phyloP scores from a whole-genome alignment of 1,284 basidiomycete species.

The Pseudozyma tsukubaensis region DNA sequence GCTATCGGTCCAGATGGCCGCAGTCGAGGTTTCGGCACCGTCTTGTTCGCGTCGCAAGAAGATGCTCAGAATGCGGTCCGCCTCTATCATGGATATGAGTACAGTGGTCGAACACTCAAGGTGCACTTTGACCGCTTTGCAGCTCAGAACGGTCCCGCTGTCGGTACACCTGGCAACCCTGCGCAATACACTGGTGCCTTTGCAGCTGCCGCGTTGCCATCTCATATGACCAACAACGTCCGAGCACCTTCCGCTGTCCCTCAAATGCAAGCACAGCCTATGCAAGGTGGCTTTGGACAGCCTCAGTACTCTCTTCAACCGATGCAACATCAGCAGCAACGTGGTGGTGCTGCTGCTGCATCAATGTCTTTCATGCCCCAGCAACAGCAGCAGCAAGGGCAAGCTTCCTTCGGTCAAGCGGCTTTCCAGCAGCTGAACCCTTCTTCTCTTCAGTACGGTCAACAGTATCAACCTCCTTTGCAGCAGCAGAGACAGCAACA shows the following conservation, averaged over 20 bases:
- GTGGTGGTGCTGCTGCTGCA: conserved; percentile 7
- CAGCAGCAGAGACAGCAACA: conserved; percentile 18
- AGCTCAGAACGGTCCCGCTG: conserved; percentile 37
- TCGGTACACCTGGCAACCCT: conserved; percentile 58
- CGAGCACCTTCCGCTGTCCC: conserved; percentile 18
- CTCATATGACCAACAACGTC: conserved; percentile 47
- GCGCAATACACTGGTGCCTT: conserved; percentile 67
- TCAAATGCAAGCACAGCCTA: conserved; percentile 18
- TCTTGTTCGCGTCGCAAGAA: conserved; percentile 87
- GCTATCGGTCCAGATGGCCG: conserved; percentile 91
- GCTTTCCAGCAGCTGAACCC: conserved; percentile 18
- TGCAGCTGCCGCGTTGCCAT: conserved; percentile 58
- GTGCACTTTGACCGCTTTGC: conserved; percentile 79
- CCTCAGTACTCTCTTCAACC: conserved; percentile 18
- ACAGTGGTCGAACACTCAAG: conserved; percentile 83
- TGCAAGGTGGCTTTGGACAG: conserved; percentile 20
- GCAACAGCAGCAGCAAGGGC: conserved; percentile 24
- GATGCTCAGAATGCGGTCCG: conserved; percentile 87
- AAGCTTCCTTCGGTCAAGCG: conserved; percentile 18
- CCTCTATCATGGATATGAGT: conserved; percentile 75
- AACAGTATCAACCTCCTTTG: conserved; percentile 20
- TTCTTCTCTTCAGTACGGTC: not conserved
- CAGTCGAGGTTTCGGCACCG: conserved; percentile 91
- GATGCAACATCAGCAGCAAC: conserved; percentile 30
- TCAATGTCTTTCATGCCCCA: conserved; percentile 4